These are phyloP conservation scores for Hordeum pubiflorum DNA, from an alignment of 202 grass and related monocot species.

Conservation along the genomic window DNA sequence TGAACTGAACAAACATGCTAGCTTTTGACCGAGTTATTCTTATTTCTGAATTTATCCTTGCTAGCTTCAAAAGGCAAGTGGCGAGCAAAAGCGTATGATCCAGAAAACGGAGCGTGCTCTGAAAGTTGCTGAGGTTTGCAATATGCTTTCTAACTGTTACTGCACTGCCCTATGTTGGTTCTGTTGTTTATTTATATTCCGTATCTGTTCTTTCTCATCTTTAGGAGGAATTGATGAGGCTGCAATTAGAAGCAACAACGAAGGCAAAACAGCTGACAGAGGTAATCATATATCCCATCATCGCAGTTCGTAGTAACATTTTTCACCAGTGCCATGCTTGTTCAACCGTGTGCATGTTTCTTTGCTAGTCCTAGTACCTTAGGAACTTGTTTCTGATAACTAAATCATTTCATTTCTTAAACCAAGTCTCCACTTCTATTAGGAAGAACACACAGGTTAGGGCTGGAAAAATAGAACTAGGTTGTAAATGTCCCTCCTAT, in stretches of 20 bases:
- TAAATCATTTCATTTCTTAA: not conserved
- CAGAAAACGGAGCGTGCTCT: constrained; percentile 79
- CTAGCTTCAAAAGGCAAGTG: constrained; percentile 72
- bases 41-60: constrained; percentile 22
- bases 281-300: constrained; percentile 35
- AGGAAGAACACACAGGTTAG: not conserved
- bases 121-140: constrained; percentile 86
- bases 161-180: not conserved
- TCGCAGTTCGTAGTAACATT: not conserved
- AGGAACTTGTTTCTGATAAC: not conserved
- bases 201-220: constrained; percentile 17
- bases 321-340: not conserved
- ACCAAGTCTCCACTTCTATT: not conserved
- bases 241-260: constrained; percentile 65
- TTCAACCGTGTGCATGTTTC: not conserved
- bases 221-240: constrained; percentile 84
- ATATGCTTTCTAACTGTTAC: constrained; percentile 4
- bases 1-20: not conserved
- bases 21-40: constrained; percentile 13
- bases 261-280: constrained; percentile 66
- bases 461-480: not conserved
- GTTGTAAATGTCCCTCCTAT: not conserved
- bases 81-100: constrained; percentile 59
- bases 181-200: constrained; percentile 20
- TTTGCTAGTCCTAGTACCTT: not conserved